A percentile compares a stretch with the other conserved stretches of the same genome.
These are phyloP conservation scores for Alnus rubra DNA, from an alignment of 306 rosid genomes.

Conservation along the genomic window DNA sequence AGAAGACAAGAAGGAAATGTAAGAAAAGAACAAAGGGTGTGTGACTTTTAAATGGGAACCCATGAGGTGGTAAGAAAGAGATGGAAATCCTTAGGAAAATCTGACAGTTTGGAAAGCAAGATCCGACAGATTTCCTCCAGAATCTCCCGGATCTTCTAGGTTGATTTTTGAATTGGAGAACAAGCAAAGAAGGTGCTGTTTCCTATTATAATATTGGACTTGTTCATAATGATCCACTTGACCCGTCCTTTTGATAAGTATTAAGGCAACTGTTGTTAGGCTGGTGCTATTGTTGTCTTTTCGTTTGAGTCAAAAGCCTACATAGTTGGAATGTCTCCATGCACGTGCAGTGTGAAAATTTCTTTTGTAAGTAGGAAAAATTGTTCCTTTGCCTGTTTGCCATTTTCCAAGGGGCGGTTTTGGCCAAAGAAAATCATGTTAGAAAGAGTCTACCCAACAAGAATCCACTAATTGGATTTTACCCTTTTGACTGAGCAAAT, in stretches of 20 bases:
- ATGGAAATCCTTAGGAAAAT: slow-evolving; percentile 51
- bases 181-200: slow-evolving; percentile 51
- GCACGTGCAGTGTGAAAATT: slow-evolving; percentile 34
- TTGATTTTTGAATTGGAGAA: slow-evolving; percentile 61
- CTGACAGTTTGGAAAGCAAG: slow-evolving; percentile 83
- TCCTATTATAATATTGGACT: slow-evolving; percentile 24
- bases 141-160: slow-evolving; percentile 62
- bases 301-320: slow-evolving; percentile 4
- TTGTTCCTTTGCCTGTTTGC: slow-evolving; percentile 17
- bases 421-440: neutral
- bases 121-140: slow-evolving; percentile 72
- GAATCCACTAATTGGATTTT: neutral
- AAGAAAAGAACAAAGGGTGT: slow-evolving; percentile 23
- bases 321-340: slow-evolving; percentile 18
- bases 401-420: slow-evolving; percentile 22
- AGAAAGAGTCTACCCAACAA: neutral
- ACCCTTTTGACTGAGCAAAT: neutral
- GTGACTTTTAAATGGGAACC: slow-evolving; percentile 44
- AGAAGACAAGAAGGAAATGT: slow-evolving; percentile 5
- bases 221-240: slow-evolving; percentile 24
- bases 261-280: slow-evolving; percentile 18
- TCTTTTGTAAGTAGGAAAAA: neutral
- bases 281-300: slow-evolving; percentile 18
- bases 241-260: slow-evolving; percentile 28
- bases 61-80: slow-evolving; percentile 40